Evolutionary conservation across 2,329 filamentous ascomycete genomes (phyloP), one percentile per base, ranked within the genome.

Genomic region (Botrytis sinoallii): DNA sequence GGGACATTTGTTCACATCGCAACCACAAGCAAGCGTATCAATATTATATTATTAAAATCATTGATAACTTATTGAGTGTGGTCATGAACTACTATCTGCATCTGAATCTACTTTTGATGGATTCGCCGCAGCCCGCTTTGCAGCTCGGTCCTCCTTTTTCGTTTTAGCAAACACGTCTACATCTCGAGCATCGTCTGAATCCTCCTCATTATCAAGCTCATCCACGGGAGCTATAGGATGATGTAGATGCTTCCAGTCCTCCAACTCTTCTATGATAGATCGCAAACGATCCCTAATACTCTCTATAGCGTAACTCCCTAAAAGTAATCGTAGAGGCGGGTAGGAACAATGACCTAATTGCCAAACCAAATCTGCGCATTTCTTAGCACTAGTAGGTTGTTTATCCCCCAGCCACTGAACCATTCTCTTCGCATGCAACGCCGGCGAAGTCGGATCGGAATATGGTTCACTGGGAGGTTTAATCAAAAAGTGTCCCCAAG

Each of bases 271-370:
- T 20, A 95, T 98, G 59, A 98, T 93, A 75, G 92, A 95, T 77
- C 94, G 89, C 80, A 98, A 83, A 32, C 95, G 88, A 83, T 99
- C 96, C 25, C 96, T 87, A 69, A 98, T 97, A 82, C 95, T 98
- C 82, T 99, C 95, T 55, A 98, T 95, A 1, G 96, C 95, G 84
- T 97, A 98, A 77, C 91, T 97, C 0, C 96, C 96, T 38, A 98
- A 83, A n/a, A 98, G 85, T 74, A 99, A 83, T 48, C 96, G 85
- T 76, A 98, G 82, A 0, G 96, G 96, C 68, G 96, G 96, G 81
- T 94, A 98, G n/a, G 90, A 92, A 84, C 95, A 98, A 85, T 98
- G 96, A 0, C 92, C 96, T 61, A 98, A 84, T 85, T 98, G 91
- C 96, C 96, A 98, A 10, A 97, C 91, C 73, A 98, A 84, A 84